These are phyloP conservation scores for Afroboletus lepidellus DNA, from an alignment of 1,284 basidiomycete species.

Conservation along the genomic window DNA sequence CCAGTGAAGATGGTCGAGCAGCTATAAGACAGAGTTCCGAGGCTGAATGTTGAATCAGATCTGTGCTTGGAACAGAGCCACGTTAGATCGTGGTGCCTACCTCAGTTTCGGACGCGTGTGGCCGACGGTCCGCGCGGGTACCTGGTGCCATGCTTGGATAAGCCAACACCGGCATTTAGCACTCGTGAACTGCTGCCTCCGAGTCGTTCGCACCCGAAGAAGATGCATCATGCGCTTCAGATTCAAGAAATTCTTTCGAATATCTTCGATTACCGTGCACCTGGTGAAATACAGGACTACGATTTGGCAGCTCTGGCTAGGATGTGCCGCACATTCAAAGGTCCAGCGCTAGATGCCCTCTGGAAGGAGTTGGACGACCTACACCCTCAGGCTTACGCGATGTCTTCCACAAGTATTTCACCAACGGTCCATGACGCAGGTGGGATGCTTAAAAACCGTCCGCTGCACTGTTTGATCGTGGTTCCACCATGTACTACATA, in stretches of 20 bases:
- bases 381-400: background rate
- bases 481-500: too few species aligned
- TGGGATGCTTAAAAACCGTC: background rate
- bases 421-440: background rate
- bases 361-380: background rate
- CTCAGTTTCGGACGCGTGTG: too few species aligned
- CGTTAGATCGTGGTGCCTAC: too few species aligned
- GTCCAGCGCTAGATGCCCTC: background rate
- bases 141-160: too few species aligned
- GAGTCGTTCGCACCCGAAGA: too few species aligned
- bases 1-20: too few species aligned
- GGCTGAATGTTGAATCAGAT: too few species aligned
- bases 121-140: too few species aligned
- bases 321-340: background rate
- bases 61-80: too few species aligned
- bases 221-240: background rate
- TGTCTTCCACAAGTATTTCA: background rate
- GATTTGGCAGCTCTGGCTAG: background rate
- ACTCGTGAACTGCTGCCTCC: too few species aligned
- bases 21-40: too few species aligned
- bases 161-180: too few species aligned
- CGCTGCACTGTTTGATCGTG: background rate
- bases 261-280: background rate
- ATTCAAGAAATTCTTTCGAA: background rate
- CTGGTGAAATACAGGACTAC: background rate